Percentiles rank a stretch among this genome's conserved stretches.
phyloP scores from a whole-genome alignment of 305 asterid genomes.

The Fraxinus sp. region DNA sequence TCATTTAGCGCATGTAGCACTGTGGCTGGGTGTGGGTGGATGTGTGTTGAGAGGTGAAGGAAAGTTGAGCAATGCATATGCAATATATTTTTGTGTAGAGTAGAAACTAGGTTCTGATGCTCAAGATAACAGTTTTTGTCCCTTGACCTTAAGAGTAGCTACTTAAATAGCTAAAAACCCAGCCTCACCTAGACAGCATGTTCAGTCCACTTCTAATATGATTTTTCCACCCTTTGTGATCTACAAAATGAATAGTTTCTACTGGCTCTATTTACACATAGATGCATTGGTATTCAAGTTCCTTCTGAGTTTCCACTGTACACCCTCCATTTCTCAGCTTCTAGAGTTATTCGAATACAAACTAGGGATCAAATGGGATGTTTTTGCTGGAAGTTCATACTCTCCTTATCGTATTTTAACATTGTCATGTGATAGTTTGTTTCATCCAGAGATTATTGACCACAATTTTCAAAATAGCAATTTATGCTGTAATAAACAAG shows the following conservation, averaged over 20 bases:
- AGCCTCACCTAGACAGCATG: neutral
- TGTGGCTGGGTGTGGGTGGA: neutral
- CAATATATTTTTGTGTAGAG: neutral
- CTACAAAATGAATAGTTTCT: neutral
- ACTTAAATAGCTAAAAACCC: neutral
- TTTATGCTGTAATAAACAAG: neutral
- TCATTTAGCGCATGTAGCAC: neutral
- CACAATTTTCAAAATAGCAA: neutral
- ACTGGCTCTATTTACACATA: neutral
- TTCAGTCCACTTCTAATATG: neutral
- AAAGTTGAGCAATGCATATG: neutral
- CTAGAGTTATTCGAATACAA: neutral
- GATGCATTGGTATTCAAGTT: neutral
- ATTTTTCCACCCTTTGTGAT: neutral
- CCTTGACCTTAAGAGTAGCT: neutral
- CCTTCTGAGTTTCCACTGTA: neutral
- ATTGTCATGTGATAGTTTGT: neutral
- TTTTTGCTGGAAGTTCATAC: slow-evolving; percentile 5
- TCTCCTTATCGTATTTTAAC: neutral
- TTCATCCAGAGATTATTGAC: neutral
- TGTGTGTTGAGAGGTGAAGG: neutral
- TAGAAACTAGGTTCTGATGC: neutral
- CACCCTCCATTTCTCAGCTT: neutral
- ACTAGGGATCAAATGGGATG: neutral
- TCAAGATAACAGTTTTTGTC: neutral